phyloP scores from a whole-genome alignment of 768 basidiomycete species.

The Tylopilus subfusipes region DNA sequence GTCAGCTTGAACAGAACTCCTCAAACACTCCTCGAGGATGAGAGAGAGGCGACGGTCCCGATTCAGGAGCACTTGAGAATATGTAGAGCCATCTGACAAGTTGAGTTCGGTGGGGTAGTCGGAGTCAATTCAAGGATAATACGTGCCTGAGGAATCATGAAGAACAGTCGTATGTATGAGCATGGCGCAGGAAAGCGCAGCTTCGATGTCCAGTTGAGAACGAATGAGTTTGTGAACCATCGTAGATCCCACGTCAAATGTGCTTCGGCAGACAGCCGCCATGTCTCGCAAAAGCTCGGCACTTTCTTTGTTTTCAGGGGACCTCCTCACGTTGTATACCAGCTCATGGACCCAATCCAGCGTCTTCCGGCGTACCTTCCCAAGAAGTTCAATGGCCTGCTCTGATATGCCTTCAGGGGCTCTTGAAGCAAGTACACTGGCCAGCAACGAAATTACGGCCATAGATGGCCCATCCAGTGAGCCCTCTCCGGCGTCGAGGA shows the following conservation, averaged over 20 bases:
- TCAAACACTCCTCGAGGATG: slow-evolving; percentile 15
- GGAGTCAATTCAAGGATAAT: not conserved
- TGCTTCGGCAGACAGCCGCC: slow-evolving; percentile 38
- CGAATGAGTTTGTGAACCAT: slow-evolving; percentile 2
- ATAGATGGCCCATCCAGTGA: slow-evolving; percentile 38
- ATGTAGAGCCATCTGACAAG: not conserved
- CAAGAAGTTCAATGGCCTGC: slow-evolving; percentile 24
- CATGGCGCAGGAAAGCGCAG: slow-evolving; percentile 23
- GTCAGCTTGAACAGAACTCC: not conserved
- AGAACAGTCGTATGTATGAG: slow-evolving; percentile 26
- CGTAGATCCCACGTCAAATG: slow-evolving; percentile 25
- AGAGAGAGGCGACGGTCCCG: slow-evolving; percentile 32
- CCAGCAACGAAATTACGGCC: slow-evolving; percentile 33
- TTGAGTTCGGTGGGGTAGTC: not conserved
- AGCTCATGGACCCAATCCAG: slow-evolving; percentile 38
- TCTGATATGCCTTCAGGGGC: not conserved
- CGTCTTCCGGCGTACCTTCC: slow-evolving; percentile 29
- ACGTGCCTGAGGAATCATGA: not conserved
- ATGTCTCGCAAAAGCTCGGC: slow-evolving; percentile 32
- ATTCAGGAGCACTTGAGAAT: slow-evolving; percentile 21
- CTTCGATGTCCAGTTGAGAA: slow-evolving; percentile 21
- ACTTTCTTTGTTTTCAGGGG: slow-evolving; percentile 13
- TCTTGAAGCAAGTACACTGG: slow-evolving; percentile 13
- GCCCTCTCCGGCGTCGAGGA: slow-evolving; percentile 37
- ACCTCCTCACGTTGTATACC: slow-evolving; percentile 9